phyloP scores from a whole-genome alignment of 1,139 yeast species.

The Suhomyces panamericanus region DNA sequence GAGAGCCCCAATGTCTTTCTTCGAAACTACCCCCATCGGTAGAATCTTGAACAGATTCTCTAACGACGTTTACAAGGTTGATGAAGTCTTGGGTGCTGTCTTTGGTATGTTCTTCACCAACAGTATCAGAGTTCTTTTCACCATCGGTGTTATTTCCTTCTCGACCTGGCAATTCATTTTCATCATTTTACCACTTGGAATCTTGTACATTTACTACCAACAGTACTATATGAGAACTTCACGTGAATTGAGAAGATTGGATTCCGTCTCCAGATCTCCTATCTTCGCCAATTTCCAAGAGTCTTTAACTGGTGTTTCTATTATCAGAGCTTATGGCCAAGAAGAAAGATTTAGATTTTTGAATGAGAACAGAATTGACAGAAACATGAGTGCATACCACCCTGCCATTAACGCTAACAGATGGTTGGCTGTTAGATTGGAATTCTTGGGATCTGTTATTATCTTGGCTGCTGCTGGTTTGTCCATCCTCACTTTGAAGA shows the following conservation, averaged over 20 bases:
- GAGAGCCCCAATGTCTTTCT: slow-evolving; percentile 95
- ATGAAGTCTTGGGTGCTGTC: slow-evolving; percentile 81
- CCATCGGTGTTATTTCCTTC: slow-evolving; percentile 76
- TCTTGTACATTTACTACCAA: slow-evolving; percentile 80
- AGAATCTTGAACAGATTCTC: slow-evolving; percentile 92
- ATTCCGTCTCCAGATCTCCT: slow-evolving; percentile 90
- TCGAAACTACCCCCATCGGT: slow-evolving; percentile 96
- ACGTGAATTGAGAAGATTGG: slow-evolving; percentile 91
- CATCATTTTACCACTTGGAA: slow-evolving; percentile 66
- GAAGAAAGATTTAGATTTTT: slow-evolving; percentile 67
- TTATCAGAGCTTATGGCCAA: slow-evolving; percentile 87
- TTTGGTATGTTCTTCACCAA: slow-evolving; percentile 81
- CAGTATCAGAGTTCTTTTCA: slow-evolving; percentile 71
- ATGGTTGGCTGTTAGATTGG: slow-evolving; percentile 95
- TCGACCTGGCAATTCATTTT: slow-evolving; percentile 88
- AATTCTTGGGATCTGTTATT: slow-evolving; percentile 83
- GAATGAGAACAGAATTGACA: slow-evolving; percentile 77
- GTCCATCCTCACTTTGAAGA: slow-evolving; percentile 65
- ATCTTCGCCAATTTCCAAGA: slow-evolving; percentile 97
- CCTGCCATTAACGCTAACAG: slow-evolving; percentile 94
- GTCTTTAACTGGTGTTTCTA: slow-evolving; percentile 83
- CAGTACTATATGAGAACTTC: slow-evolving; percentile 87
- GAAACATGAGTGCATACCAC: slow-evolving; percentile 86
- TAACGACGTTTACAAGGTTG: slow-evolving; percentile 89
- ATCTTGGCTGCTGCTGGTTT: slow-evolving; percentile 85